Percentiles rank a stretch among this genome's conserved stretches.
Evolutionary conservation across 305 asterid species (phyloP).

Genomic region (Fraxinus paxiana): DNA sequence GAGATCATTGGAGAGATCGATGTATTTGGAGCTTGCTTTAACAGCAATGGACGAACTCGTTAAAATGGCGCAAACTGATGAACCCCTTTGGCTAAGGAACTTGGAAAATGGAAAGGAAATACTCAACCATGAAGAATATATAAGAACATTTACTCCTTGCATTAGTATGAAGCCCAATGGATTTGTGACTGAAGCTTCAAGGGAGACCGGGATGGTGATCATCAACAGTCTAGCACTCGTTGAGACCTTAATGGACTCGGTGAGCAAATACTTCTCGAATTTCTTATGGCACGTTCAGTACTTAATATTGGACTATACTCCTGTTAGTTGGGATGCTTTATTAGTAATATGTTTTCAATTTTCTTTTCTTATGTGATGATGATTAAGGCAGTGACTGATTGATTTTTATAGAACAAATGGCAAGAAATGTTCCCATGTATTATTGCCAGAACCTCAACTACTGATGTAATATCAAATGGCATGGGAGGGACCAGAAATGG

Average conservation of each 20-base stretch:
- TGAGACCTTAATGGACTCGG: slow-evolving; percentile 91
- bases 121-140: slow-evolving; percentile 63
- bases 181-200: slow-evolving; percentile 72
- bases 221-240: slow-evolving; percentile 85
- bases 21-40: slow-evolving; percentile 79
- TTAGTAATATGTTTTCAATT: not conserved
- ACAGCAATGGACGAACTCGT: slow-evolving; percentile 82
- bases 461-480: slow-evolving; percentile 74
- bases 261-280: slow-evolving; percentile 27
- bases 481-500: slow-evolving; percentile 95
- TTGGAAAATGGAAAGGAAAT: slow-evolving; percentile 53
- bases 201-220: slow-evolving; percentile 72
- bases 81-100: slow-evolving; percentile 70
- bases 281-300: not conserved
- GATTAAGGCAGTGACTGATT: not conserved
- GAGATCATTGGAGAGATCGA: slow-evolving; percentile 61
- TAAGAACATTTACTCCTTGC: slow-evolving; percentile 56
- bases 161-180: slow-evolving; percentile 72
- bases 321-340: not conserved
- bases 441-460: slow-evolving; percentile 66
- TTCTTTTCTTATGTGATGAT: not conserved
- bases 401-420: slow-evolving; percentile 62
- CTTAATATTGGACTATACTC: not conserved
- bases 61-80: slow-evolving; percentile 62
- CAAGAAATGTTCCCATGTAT: slow-evolving; percentile 82